Evolutionary conservation across 441 rosid genomes (phyloP), one percentile per base, ranked within the genome.

Genomic region (Adansonia rubrostipa): DNA sequence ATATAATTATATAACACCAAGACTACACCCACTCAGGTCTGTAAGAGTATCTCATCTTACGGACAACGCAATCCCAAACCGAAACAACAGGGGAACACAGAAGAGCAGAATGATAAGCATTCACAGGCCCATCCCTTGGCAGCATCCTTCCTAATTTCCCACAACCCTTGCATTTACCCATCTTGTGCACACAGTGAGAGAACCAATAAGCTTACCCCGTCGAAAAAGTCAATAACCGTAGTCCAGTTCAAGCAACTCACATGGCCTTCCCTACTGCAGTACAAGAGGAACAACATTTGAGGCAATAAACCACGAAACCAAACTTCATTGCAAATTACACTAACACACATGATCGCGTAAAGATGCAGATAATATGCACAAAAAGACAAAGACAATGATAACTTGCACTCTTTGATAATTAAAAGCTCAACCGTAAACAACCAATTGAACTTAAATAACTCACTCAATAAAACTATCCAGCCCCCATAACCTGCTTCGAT

Each of bases 11-110:
- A 50, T 61, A 75, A 81, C 75, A 79, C 69, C 70, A 68, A 67
- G 60, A 80, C 96, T 96, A 94, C 98, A 96, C 97, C 98, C 97
- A 96, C 94, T 96, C 99, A 22, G 98, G 99, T 89, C 90, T 90
- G 91, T 80, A 91, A 82, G 98, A 92, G 70, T 96, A 93, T 92
- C 97, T 92, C 97, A 93, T 96, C 65, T 92, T 93, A 77, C 97
- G 94, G 65, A 96, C 96, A 83, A 87, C 83, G 82, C 99, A 96
- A 85, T 93, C 98, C 99, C 99, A 96, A 84, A 91, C 89, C 79
- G 99, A 96, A 79, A 96, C 95, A 80, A 91, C 91, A 13, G 99
- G 98, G 82, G 95, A 94, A 84, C 93, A 79, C 82, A 85, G 76
- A 78, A 96, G 97, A 58, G 93, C 83, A 80, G 84, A 90, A 87